phyloP scores from a whole-genome alignment of 2,329 filamentous ascomycete genomes.

The Rosellinia necatrix region DNA sequence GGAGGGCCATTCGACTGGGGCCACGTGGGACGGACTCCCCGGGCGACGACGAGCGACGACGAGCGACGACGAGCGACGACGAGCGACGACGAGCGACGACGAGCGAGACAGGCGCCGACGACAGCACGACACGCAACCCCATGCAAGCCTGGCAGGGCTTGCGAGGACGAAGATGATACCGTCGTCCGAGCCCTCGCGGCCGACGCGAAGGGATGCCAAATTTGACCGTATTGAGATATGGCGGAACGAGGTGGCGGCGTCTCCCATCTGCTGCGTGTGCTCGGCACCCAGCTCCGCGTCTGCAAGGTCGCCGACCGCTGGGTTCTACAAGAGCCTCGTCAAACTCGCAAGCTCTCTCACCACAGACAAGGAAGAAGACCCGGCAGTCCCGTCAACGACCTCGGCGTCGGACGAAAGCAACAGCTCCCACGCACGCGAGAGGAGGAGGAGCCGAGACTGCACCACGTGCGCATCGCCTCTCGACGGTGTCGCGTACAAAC shows the following conservation, averaged over 20 bases:
- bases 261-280: constrained; percentile 42
- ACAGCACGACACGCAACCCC: not conserved
- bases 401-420: not conserved
- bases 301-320: not conserved
- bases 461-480: constrained; percentile 24
- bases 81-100: too few relatives aligned
- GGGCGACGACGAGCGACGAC: too few relatives aligned
- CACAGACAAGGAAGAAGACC: not conserved
- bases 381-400: not conserved
- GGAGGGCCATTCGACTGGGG: not conserved
- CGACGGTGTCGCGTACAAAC: constrained; percentile 24
- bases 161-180: constrained; percentile 16
- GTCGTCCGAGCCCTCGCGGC: not conserved
- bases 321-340: not conserved
- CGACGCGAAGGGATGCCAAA: constrained; percentile 24
- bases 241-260: constrained; percentile 53
- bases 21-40: too few relatives aligned
- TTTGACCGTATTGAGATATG: constrained; percentile 52
- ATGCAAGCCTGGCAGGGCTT: constrained; percentile 4
- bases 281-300: constrained; percentile 29
- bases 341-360: not conserved
- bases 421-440: not conserved
- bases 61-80: too few relatives aligned
- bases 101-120: constrained; percentile 1
- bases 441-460: constrained; percentile 16